These are phyloP conservation scores for Hypoxylon sp. DNA, from an alignment of 2,329 filamentous ascomycete species.

Conservation along the genomic window DNA sequence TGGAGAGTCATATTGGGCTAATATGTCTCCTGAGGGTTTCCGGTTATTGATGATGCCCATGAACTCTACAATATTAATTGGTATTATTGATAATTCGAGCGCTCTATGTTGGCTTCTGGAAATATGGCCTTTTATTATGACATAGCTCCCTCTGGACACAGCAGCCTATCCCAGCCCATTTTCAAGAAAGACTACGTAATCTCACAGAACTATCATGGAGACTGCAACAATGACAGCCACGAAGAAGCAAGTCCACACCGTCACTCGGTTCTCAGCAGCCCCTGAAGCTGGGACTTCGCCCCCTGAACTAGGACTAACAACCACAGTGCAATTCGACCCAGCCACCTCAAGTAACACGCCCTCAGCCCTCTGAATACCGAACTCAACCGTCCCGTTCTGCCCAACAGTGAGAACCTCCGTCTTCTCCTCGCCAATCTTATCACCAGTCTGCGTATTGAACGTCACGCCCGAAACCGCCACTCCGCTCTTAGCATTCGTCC, in stretches of 20 bases:
- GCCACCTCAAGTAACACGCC: conserved; percentile 51
- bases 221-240: conserved; percentile 11
- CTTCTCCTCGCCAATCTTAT: conserved; percentile 38
- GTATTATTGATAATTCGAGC: background rate
- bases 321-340: conserved; percentile 1
- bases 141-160: background rate
- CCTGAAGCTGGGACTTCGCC: conserved; percentile 10
- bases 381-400: conserved; percentile 44
- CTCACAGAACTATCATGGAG: conserved; percentile 5
- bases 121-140: background rate
- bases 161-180: background rate
- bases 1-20: background rate
- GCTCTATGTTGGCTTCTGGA: background rate
- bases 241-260: conserved; percentile 22
- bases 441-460: conserved; percentile 51
- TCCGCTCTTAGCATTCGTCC: conserved; percentile 55
- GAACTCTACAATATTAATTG: background rate
- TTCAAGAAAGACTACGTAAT: background rate
- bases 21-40: no score
- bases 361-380: conserved; percentile 51
- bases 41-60: no score
- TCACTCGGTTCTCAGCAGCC: conserved; percentile 1
- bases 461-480: conserved; percentile 52
- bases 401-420: conserved; percentile 49
- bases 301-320: background rate